Evolutionary conservation across 768 basidiomycete species (phyloP).

Genomic region (Neoboletus subvelutipes): DNA sequence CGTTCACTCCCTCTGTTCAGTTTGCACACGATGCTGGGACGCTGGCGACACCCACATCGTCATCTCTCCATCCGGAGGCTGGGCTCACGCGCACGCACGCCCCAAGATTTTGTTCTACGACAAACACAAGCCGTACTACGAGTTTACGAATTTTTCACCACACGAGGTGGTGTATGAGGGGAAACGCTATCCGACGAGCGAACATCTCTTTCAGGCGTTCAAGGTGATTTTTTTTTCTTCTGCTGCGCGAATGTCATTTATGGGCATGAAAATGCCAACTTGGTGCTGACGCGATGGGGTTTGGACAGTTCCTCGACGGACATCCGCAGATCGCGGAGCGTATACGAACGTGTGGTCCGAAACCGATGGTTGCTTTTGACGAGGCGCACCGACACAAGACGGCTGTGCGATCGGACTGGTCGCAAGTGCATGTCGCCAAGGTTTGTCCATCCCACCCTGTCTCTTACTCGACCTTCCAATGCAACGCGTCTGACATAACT

Average conservation of each 20-base stretch:
- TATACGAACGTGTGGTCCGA: constrained; percentile 61
- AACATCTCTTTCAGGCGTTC: constrained; percentile 77
- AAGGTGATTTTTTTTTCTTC: constrained; percentile 40
- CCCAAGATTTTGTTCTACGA: constrained; percentile 58
- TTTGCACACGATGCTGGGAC: constrained; percentile 26
- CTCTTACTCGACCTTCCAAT: neutral
- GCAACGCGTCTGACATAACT: neutral
- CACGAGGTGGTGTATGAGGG: constrained; percentile 66
- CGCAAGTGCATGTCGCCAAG: constrained; percentile 60
- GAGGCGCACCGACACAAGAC: constrained; percentile 68
- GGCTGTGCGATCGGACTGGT: constrained; percentile 64
- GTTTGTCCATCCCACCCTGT: constrained; percentile 31
- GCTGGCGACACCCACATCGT: constrained; percentile 30
- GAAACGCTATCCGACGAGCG: constrained; percentile 69
- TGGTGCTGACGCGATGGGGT: constrained; percentile 3
- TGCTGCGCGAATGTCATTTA: neutral
- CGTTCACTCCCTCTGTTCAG: constrained; percentile 15
- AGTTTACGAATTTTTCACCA: constrained; percentile 71
- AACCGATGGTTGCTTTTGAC: constrained; percentile 61
- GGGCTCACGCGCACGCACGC: constrained; percentile 25
- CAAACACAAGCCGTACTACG: constrained; percentile 63
- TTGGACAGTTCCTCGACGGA: constrained; percentile 54
- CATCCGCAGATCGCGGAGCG: constrained; percentile 66
- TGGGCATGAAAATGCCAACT: neutral
- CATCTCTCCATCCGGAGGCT: constrained; percentile 24